phyloP scores from a whole-genome alignment of 1,139 yeast genomes.

The Diutina ranongensis region DNA sequence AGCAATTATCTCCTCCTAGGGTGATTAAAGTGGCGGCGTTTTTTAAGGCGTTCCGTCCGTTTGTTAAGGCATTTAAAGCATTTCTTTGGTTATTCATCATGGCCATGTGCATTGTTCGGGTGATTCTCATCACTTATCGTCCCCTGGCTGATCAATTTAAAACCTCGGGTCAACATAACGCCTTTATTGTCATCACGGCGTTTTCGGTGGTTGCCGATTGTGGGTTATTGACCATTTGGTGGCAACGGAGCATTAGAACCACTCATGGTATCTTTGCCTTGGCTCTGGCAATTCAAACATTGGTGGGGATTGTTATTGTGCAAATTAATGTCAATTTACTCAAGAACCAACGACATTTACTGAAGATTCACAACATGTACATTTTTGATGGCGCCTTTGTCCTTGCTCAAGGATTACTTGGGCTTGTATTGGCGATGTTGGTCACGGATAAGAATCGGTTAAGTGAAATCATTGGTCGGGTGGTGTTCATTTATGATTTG shows the following conservation, averaged over 20 bases:
- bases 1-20: neutral
- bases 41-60: neutral
- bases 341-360: neutral
- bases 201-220: slow-evolving; percentile 1
- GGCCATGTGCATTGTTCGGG: slow-evolving; percentile 5
- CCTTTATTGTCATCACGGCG: neutral
- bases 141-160: neutral
- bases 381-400: slow-evolving; percentile 4
- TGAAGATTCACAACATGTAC: slow-evolving; percentile 1
- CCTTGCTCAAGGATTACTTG: neutral
- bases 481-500: neutral
- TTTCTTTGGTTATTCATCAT: slow-evolving; percentile 1
- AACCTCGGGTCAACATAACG: neutral
- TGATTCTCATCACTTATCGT: neutral
- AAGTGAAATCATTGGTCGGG: neutral
- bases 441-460: slow-evolving; percentile 4
- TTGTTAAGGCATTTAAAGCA: neutral
- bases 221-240: slow-evolving; percentile 5
- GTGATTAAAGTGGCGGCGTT: neutral
- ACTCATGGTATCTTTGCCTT: slow-evolving; percentile 2
- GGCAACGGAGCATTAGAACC: slow-evolving; percentile 1
- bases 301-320: neutral
- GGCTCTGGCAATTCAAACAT: slow-evolving; percentile 1
- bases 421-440: neutral
- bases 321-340: neutral